Evolutionary conservation across 176 grass and related monocot species (phyloP).

Genomic region (Carex myosuroides): DNA sequence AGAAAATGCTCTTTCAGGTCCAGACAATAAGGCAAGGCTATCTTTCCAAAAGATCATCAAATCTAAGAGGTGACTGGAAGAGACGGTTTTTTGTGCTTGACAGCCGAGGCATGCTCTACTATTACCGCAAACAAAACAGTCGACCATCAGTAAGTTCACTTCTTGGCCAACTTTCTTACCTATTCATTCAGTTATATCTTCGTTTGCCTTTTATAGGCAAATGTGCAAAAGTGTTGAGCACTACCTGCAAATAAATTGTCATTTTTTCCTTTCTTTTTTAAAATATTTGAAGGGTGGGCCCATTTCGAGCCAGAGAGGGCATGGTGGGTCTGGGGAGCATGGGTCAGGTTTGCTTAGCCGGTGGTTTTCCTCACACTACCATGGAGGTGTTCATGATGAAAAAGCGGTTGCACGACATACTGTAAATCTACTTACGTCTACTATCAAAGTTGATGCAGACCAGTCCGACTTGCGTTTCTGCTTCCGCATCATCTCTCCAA

Average conservation of each 20-base stretch:
- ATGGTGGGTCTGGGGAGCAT: slow-evolving; percentile 56
- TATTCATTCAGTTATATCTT: neutral
- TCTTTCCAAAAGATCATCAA: slow-evolving; percentile 96
- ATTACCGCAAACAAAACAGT: slow-evolving; percentile 86
- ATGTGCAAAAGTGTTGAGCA: slow-evolving; percentile 19
- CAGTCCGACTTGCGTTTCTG: slow-evolving; percentile 95
- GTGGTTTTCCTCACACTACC: slow-evolving; percentile 99
- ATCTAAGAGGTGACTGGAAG: slow-evolving; percentile 99
- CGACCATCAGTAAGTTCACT: slow-evolving; percentile 68
- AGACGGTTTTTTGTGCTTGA: slow-evolving; percentile 99
- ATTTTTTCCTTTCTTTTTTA: neutral
- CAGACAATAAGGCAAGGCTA: slow-evolving; percentile 98
- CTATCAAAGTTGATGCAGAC: slow-evolving; percentile 92
- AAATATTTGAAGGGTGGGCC: slow-evolving; percentile 53
- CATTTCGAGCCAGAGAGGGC: slow-evolving; percentile 56
- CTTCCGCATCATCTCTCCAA: slow-evolving; percentile 94
- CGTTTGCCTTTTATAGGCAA: neutral
- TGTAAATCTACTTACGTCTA: slow-evolving; percentile 94
- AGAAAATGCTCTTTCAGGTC: slow-evolving; percentile 53
- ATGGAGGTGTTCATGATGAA: slow-evolving; percentile 88
- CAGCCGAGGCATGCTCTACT: slow-evolving; percentile 94
- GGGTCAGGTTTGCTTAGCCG: slow-evolving; percentile 85
- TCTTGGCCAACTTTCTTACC: neutral
- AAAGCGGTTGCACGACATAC: slow-evolving; percentile 96
- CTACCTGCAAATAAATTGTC: neutral